Percentiles rank a stretch among this genome's conserved stretches.
Evolutionary conservation across 1,284 basidiomycete species (phyloP).

Genomic region (Trichosporon ovoides): DNA sequence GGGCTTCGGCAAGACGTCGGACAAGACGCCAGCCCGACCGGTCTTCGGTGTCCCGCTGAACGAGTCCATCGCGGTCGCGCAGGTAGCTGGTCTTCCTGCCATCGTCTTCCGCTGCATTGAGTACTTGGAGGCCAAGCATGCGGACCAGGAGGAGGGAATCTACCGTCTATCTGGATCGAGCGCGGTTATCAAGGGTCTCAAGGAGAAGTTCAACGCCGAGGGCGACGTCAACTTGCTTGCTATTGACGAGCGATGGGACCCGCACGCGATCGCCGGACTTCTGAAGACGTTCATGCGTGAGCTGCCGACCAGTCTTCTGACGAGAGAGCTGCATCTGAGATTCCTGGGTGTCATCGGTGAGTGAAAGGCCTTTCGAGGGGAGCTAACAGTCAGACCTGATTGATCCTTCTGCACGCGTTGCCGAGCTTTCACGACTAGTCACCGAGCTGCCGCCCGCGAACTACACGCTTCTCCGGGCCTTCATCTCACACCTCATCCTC

Average conservation of each 20-base stretch:
- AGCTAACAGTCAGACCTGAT: constrained; percentile 62
- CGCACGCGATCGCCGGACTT: constrained; percentile 87
- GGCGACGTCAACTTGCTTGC: constrained; percentile 82
- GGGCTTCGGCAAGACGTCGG: constrained; percentile 58
- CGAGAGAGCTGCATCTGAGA: constrained; percentile 78
- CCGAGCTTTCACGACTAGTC: constrained; percentile 78
- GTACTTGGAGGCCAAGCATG: constrained; percentile 81
- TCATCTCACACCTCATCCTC: constrained; percentile 89
- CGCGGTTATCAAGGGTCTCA: constrained; percentile 87
- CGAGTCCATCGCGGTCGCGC: constrained; percentile 80
- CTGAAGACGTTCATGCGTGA: constrained; percentile 87
- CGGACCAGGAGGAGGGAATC: constrained; percentile 94
- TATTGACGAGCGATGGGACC: constrained; percentile 86
- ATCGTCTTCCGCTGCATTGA: constrained; percentile 91
- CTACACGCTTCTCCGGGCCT: constrained; percentile 84
- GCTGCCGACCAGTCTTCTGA: constrained; percentile 80
- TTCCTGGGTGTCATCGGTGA: constrained; percentile 87
- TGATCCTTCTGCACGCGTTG: constrained; percentile 78
- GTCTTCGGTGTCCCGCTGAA: constrained; percentile 87
- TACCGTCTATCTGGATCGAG: constrained; percentile 90
- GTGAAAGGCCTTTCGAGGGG: constrained; percentile 44
- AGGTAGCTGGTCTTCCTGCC: constrained; percentile 84
- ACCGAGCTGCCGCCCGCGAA: constrained; percentile 82
- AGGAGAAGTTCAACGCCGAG: constrained; percentile 90
- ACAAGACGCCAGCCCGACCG: constrained; percentile 56